phyloP scores from a whole-genome alignment of 2,329 filamentous ascomycete genomes.

The Exophiala sp. region DNA sequence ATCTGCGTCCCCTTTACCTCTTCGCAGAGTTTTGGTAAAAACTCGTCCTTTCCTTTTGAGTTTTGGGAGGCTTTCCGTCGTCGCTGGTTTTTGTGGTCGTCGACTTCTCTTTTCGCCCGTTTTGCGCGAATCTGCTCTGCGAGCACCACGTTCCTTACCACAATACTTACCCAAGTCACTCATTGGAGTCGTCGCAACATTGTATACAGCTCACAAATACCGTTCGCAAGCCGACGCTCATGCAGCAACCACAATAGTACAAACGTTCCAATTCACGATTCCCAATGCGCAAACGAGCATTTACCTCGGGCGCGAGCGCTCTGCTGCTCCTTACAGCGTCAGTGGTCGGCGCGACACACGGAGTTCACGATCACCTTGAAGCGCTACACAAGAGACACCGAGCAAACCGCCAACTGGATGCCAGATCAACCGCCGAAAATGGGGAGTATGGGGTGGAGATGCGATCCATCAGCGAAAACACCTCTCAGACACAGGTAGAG shows the following conservation, averaged over 20 bases:
- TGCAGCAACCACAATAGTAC: constrained; percentile 7
- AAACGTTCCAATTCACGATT: neutral
- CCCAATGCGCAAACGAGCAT: constrained; percentile 26
- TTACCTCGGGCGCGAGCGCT: constrained; percentile 34
- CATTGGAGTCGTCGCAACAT: constrained; percentile 15
- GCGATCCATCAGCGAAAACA: constrained; percentile 16
- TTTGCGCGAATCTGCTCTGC: constrained; percentile 18
- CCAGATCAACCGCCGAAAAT: constrained; percentile 27
- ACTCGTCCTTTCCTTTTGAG: constrained; percentile 1
- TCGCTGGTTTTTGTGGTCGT: constrained; percentile 20
- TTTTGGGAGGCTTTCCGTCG: constrained; percentile 4
- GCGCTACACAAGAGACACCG: constrained; percentile 35
- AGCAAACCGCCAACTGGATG: constrained; percentile 27
- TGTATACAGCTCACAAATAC: neutral
- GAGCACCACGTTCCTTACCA: constrained; percentile 28
- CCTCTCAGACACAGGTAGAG: constrained; percentile 35
- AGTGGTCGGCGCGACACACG: constrained; percentile 29
- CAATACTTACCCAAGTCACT: constrained; percentile 27
- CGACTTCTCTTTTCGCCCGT: constrained; percentile 11
- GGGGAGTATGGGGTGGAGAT: constrained; percentile 28
- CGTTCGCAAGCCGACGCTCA: constrained; percentile 16
- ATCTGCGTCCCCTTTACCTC: constrained; percentile 20
- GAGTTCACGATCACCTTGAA: constrained; percentile 33
- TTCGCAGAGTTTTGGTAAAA: neutral
- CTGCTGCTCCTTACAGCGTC: constrained; percentile 38